These are phyloP conservation scores for Puccinia triticina DNA, from an alignment of 1,284 basidiomycete genomes.

Conservation along the genomic window DNA sequence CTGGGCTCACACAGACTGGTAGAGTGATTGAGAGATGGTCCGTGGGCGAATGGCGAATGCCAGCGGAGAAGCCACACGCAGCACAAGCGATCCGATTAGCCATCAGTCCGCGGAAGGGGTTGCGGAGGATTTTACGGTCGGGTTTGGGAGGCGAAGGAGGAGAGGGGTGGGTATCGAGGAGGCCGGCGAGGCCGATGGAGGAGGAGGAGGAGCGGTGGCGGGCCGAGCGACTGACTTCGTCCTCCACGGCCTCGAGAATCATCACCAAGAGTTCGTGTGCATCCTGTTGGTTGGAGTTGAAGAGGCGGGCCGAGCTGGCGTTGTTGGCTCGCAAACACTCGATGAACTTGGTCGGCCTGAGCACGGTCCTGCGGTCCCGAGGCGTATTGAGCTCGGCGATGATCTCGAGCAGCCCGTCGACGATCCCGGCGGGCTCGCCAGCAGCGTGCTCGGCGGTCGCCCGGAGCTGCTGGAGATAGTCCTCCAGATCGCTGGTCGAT, in stretches of 20 bases:
- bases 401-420: conserved; percentile 71
- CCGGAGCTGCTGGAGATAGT: conserved; percentile 70
- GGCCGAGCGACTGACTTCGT: conserved; percentile 70
- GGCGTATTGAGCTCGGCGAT: conserved; percentile 25
- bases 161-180: conserved; percentile 47
- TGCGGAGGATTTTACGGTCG: conserved; percentile 41
- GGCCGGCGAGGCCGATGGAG: conserved; percentile 66
- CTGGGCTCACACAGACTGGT: conserved; percentile 63
- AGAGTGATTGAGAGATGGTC: conserved; percentile 78
- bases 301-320: conserved; percentile 69
- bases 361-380: conserved; percentile 67
- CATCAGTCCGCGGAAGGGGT: conserved; percentile 73
- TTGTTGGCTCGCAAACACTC: conserved; percentile 52
- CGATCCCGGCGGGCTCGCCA: conserved; percentile 73
- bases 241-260: conserved; percentile 80
- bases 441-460: conserved; percentile 65
- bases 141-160: conserved; percentile 12
- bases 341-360: conserved; percentile 50
- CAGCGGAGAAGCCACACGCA: conserved; percentile 81
- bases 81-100: conserved; percentile 79
- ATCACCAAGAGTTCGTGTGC: conserved; percentile 93
- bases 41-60: conserved; percentile 81
- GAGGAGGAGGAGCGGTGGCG: conserved; percentile 41
- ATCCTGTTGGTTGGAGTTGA: conserved; percentile 87
- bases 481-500: conserved; percentile 75